Evolutionary conservation across 441 rosid genomes (phyloP).

Genomic region (Gossypium trilobum): DNA sequence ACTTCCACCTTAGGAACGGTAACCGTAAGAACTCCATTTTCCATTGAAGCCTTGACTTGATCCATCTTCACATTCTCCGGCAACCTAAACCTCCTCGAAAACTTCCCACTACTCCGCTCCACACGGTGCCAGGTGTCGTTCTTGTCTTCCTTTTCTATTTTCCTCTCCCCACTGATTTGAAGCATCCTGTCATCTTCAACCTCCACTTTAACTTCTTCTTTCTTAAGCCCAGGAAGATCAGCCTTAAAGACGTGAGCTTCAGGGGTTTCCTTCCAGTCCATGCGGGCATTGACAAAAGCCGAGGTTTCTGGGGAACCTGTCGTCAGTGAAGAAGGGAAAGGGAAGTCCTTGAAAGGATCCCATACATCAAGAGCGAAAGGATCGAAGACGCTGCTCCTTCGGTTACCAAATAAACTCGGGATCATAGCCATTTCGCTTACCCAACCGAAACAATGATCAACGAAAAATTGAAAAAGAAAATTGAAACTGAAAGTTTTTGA

Average conservation of each 20-base stretch:
- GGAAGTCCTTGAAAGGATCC: conserved; percentile 25
- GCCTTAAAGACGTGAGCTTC: conserved; percentile 15
- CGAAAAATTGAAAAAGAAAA: neutral
- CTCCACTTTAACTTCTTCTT: conserved; percentile 13
- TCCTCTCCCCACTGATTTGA: conserved; percentile 14
- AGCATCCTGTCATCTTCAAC: conserved; percentile 13
- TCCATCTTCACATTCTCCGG: conserved; percentile 10
- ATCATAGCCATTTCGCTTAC: conserved; percentile 2
- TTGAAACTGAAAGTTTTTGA: neutral
- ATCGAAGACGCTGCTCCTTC: conserved; percentile 13
- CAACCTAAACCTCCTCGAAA: conserved; percentile 1
- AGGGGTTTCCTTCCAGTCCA: conserved; percentile 18
- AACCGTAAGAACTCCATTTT: conserved; percentile 10
- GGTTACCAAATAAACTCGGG: neutral
- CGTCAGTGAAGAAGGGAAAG: conserved; percentile 17
- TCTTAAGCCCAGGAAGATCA: conserved; percentile 13
- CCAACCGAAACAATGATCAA: neutral
- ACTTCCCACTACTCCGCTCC: neutral
- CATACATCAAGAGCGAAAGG: conserved; percentile 26
- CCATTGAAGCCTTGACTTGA: conserved; percentile 4
- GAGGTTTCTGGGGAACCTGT: conserved; percentile 4
- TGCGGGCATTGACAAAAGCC: conserved; percentile 12
- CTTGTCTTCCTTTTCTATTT: conserved; percentile 9
- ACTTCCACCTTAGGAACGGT: conserved; percentile 8
- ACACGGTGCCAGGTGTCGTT: conserved; percentile 12